phyloP scores from a whole-genome alignment of 1,284 basidiomycete genomes.

The Austroboletus novae-zelandiae region DNA sequence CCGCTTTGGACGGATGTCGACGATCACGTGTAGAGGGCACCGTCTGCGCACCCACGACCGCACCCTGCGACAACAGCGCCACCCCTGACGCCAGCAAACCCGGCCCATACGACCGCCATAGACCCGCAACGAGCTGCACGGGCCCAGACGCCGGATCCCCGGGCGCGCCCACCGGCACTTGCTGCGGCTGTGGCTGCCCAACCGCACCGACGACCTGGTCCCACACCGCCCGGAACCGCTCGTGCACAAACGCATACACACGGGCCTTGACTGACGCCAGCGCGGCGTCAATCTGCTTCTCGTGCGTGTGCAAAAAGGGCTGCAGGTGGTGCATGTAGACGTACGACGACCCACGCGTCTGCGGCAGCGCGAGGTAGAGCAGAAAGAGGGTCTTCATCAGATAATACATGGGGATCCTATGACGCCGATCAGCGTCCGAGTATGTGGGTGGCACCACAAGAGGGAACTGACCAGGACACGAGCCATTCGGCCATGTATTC shows the following conservation, averaged over 20 bases:
- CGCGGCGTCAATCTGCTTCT: slow-evolving; percentile 76
- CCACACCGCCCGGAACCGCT: slow-evolving; percentile 60
- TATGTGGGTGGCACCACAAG: slow-evolving; percentile 9
- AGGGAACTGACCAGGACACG: slow-evolving; percentile 64
- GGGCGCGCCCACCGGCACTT: slow-evolving; percentile 36
- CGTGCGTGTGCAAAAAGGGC: slow-evolving; percentile 77
- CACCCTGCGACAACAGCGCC: slow-evolving; percentile 52
- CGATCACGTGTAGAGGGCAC: slow-evolving; percentile 37
- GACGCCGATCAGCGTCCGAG: slow-evolving; percentile 7
- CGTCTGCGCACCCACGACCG: slow-evolving; percentile 25
- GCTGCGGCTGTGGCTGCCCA: slow-evolving; percentile 32
- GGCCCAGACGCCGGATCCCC: slow-evolving; percentile 61
- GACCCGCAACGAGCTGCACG: slow-evolving; percentile 55
- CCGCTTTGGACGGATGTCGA: slow-evolving; percentile 52
- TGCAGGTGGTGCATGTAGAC: slow-evolving; percentile 75
- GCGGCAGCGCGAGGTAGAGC: slow-evolving; percentile 87
- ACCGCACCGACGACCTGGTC: slow-evolving; percentile 51
- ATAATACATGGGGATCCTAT: slow-evolving; percentile 87
- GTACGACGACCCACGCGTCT: slow-evolving; percentile 81
- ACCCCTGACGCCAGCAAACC: slow-evolving; percentile 64
- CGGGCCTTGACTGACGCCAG: slow-evolving; percentile 61
- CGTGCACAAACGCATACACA: slow-evolving; percentile 64
- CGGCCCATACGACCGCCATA: slow-evolving; percentile 77
- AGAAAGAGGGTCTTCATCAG: slow-evolving; percentile 81
- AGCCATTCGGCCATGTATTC: slow-evolving; percentile 82